phyloP scores from a whole-genome alignment of 176 grass and related monocot species.

The Carex littledalei region DNA sequence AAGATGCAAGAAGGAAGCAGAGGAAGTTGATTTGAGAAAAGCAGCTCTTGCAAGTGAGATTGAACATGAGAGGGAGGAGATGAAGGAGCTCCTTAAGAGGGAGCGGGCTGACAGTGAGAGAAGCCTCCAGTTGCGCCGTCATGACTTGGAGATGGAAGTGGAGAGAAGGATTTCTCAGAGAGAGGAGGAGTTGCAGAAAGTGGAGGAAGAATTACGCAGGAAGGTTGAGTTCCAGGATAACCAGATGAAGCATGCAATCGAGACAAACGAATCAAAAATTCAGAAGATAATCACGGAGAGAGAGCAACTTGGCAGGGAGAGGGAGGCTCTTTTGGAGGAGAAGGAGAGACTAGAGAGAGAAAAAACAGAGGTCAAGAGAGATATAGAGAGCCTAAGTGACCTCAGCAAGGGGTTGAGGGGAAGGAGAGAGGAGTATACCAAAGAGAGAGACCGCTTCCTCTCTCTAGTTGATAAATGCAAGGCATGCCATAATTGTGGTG shows the following conservation, averaged over 20 bases:
- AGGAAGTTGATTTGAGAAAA: conserved; percentile 51
- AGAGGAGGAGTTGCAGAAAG: conserved; percentile 63
- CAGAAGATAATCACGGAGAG: conserved; percentile 60
- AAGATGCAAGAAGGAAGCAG: conserved; percentile 36
- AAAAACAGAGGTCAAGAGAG: conserved; percentile 65
- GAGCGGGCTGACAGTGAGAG: conserved; percentile 54
- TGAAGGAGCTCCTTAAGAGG: conserved; percentile 55
- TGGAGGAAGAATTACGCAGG: conserved; percentile 54
- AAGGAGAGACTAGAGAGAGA: conserved; percentile 59
- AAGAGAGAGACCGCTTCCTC: conserved; percentile 47
- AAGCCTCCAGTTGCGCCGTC: conserved; percentile 46
- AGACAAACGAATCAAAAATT: conserved; percentile 60
- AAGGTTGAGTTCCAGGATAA: conserved; percentile 53
- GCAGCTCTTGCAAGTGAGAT: conserved; percentile 52
- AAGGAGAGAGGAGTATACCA: conserved; percentile 59
- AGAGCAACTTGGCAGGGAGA: conserved; percentile 49
- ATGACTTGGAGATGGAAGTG: conserved; percentile 83
- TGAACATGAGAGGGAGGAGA: conserved; percentile 41
- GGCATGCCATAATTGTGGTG: conserved; percentile 73
- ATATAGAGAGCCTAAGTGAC: conserved; percentile 62
- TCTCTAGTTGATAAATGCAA: conserved; percentile 55
- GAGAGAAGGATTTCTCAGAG: conserved; percentile 49
- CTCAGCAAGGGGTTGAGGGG: conserved; percentile 60
- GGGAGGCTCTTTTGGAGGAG: conserved; percentile 37
- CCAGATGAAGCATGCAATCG: conserved; percentile 48